Percentiles rank a stretch among this genome's conserved stretches.
These are phyloP conservation scores for Eimeria nieschulzi DNA, from an alignment of 169 alveolate genomes.

Conservation along the genomic window DNA sequence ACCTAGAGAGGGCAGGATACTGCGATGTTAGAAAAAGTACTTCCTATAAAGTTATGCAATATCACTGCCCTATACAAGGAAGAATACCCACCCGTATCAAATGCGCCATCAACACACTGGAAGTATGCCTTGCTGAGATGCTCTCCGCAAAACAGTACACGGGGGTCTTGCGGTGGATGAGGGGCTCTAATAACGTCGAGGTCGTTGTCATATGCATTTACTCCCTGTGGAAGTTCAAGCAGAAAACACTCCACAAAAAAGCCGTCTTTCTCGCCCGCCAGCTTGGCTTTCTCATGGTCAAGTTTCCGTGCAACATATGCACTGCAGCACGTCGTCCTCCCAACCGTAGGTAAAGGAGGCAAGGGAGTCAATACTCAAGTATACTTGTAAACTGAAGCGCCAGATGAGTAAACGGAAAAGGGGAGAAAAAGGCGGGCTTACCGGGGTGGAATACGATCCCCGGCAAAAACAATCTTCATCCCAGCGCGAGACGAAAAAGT, in stretches of 20 bases:
- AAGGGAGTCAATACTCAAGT: neutral
- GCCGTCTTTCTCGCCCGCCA: too few species aligned
- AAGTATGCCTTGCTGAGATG: slow-evolving; percentile 75
- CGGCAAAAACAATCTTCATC: slow-evolving; percentile 67
- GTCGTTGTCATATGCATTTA: slow-evolving; percentile 74
- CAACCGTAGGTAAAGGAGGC: neutral
- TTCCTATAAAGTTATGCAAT: too few species aligned
- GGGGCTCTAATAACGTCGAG: slow-evolving; percentile 74
- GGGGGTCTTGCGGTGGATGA: slow-evolving; percentile 71
- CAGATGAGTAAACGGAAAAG: neutral
- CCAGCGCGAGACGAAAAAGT: slow-evolving; percentile 74
- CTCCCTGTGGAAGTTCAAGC: slow-evolving; percentile 22
- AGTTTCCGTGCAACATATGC: too few species aligned
- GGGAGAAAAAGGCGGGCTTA: slow-evolving; percentile 3
- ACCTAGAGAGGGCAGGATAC: too few species aligned
- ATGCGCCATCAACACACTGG: slow-evolving; percentile 76
- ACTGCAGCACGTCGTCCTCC: too few species aligned
- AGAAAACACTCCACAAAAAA: neutral
- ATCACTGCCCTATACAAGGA: too few species aligned
- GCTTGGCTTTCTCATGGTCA: too few species aligned
- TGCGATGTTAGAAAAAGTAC: too few species aligned
- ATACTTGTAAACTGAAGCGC: neutral
- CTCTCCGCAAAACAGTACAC: slow-evolving; percentile 74
- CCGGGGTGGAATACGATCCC: slow-evolving; percentile 74
- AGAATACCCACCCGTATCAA: slow-evolving; percentile 52